These are phyloP conservation scores for Setaria italica DNA, from an alignment of 202 grass and related monocot species.

Conservation along the genomic window DNA sequence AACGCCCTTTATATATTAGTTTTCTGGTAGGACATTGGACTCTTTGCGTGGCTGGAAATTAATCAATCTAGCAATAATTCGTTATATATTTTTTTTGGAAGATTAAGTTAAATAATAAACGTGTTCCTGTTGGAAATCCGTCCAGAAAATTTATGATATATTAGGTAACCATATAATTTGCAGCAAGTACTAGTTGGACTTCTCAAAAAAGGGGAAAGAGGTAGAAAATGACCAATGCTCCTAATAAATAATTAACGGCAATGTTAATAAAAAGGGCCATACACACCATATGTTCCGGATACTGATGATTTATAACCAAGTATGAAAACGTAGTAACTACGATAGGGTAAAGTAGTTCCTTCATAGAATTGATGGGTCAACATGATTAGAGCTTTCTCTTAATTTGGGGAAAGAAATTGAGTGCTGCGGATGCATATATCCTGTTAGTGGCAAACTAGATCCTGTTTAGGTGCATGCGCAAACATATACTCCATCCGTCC, in stretches of 20 bases:
- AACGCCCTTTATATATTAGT: background rate
- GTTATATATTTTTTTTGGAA: background rate
- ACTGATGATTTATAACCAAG: background rate
- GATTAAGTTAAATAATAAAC: background rate
- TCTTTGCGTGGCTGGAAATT: background rate
- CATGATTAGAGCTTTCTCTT: background rate
- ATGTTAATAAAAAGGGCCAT: background rate
- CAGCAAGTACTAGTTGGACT: constrained; percentile 30
- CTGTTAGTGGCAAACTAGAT: too few species aligned
- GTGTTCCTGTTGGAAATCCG: background rate
- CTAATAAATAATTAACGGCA: background rate
- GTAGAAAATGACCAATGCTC: background rate
- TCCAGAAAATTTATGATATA: constrained; percentile 26
- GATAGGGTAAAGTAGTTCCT: background rate
- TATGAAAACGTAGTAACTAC: background rate
- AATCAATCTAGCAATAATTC: background rate
- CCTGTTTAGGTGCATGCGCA: too few species aligned
- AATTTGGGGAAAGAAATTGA: background rate
- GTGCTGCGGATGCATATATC: background rate
- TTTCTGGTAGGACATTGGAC: constrained; percentile 9
- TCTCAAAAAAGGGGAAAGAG: background rate
- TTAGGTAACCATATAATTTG: constrained; percentile 28
- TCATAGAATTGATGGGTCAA: background rate
- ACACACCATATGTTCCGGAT: too few species aligned
- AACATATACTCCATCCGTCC: too few species aligned